A percentile compares a stretch with the other conserved stretches of the same genome.
phyloP scores from a whole-genome alignment of 2,329 filamentous ascomycete genomes.

The Ceratocystis papillata region DNA sequence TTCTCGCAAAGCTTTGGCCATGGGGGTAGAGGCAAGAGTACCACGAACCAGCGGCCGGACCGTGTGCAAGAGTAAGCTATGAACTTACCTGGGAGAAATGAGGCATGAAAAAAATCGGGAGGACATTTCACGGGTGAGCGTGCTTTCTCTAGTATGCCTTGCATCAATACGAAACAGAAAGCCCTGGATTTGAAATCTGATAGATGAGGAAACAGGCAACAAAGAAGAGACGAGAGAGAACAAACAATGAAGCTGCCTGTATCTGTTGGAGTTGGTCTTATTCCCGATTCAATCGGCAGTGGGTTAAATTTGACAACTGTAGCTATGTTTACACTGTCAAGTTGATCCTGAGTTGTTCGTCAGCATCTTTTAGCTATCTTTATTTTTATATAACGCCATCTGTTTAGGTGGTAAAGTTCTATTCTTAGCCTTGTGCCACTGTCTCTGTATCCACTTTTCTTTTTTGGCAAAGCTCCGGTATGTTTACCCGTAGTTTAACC shows the following conservation, averaged over 20 bases:
- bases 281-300: too few species aligned
- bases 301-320: background rate
- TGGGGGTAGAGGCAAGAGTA: background rate
- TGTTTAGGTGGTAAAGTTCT: background rate
- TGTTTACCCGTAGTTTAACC: background rate
- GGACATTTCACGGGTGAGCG: background rate
- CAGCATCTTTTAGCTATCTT: background rate
- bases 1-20: conserved; percentile 10
- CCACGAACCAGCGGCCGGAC: background rate
- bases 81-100: background rate
- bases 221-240: background rate
- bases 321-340: background rate
- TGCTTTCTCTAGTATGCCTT: background rate
- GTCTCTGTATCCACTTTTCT: background rate
- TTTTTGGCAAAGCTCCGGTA: background rate
- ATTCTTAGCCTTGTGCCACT: conserved; percentile 12
- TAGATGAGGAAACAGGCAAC: background rate
- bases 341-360: background rate
- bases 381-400: background rate
- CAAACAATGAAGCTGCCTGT: background rate
- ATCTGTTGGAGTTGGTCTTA: background rate
- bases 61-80: conserved; percentile 8
- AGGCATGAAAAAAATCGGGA: conserved; percentile 3
- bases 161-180: background rate
- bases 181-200: background rate